phyloP scores from a whole-genome alignment of 2,329 filamentous ascomycete species.

The Tothia fuscella region DNA sequence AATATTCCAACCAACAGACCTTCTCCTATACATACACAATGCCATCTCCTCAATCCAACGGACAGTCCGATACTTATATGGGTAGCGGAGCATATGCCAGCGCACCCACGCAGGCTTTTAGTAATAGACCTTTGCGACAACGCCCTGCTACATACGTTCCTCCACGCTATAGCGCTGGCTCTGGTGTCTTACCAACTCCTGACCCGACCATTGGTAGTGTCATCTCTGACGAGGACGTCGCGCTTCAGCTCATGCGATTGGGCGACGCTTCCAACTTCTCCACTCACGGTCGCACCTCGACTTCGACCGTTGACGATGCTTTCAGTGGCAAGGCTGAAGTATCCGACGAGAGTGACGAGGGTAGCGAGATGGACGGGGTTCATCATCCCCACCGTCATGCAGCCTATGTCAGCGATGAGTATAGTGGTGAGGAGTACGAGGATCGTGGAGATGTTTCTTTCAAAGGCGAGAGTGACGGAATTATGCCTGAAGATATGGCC shows the following conservation, averaged over 20 bases:
- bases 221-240: slow-evolving; percentile 96
- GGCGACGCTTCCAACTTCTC: slow-evolving; percentile 90
- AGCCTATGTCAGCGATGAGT: slow-evolving; percentile 33
- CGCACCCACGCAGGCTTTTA: neutral
- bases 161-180: neutral
- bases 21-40: slow-evolving; percentile 67
- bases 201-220: slow-evolving; percentile 96
- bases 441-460: slow-evolving; percentile 40
- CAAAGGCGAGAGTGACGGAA: slow-evolving; percentile 42
- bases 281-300: slow-evolving; percentile 73
- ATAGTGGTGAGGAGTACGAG: slow-evolving; percentile 50
- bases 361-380: slow-evolving; percentile 63
- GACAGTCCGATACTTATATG: slow-evolving; percentile 22
- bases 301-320: slow-evolving; percentile 85
- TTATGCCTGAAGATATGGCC: slow-evolving; percentile 21
- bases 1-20: slow-evolving; percentile 63
- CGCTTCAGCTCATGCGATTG: slow-evolving; percentile 89
- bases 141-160: neutral
- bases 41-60: slow-evolving; percentile 73
- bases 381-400: slow-evolving; percentile 35
- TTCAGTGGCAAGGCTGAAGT: slow-evolving; percentile 84
- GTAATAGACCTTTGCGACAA: slow-evolving; percentile 7
- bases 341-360: slow-evolving; percentile 62
- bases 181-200: slow-evolving; percentile 57
- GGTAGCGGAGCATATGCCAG: slow-evolving; percentile 18